Evolutionary conservation across 2,329 filamentous ascomycete species (phyloP).

Genomic region (Lachnellula subtilissima): DNA sequence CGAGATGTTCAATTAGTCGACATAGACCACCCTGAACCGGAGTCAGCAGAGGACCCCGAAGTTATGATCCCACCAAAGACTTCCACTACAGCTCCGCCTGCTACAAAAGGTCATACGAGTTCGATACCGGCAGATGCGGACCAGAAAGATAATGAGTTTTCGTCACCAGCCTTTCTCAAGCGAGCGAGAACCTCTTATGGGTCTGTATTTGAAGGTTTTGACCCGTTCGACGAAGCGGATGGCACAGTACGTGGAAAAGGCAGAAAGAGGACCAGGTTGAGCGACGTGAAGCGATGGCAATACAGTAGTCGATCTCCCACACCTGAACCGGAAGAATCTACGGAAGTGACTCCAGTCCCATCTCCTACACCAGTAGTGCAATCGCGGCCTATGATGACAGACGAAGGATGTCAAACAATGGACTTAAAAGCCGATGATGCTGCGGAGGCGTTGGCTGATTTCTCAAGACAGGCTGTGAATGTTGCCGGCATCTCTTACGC

Average conservation of each 20-base stretch:
- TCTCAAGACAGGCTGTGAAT: conserved; percentile 21
- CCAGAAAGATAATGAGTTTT: conserved; percentile 50
- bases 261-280: conserved; percentile 66
- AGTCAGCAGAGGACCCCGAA: conserved; percentile 13
- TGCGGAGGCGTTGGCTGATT: conserved; percentile 17
- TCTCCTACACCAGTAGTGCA: conserved; percentile 15
- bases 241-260: conserved; percentile 54
- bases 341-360: conserved; percentile 7
- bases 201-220: conserved; percentile 54
- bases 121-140: conserved; percentile 22
- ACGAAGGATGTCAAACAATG: conserved; percentile 39
- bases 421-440: conserved; percentile 29
- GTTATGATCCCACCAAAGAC: conserved; percentile 11
- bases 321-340: conserved; percentile 43
- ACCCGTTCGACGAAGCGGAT: conserved; percentile 63
- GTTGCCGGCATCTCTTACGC: conserved; percentile 13
- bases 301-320: conserved; percentile 68
- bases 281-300: conserved; percentile 57
- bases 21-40: conserved; percentile 42
- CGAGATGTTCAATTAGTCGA: conserved; percentile 46
- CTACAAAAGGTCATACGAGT: conserved; percentile 17
- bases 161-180: conserved; percentile 77
- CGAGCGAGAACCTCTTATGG: conserved; percentile 65
- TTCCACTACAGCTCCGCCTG: conserved; percentile 24
- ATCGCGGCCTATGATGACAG: conserved; percentile 30